These are phyloP conservation scores for Elsinoe batatas DNA, from an alignment of 2,329 filamentous ascomycete genomes.

Conservation along the genomic window DNA sequence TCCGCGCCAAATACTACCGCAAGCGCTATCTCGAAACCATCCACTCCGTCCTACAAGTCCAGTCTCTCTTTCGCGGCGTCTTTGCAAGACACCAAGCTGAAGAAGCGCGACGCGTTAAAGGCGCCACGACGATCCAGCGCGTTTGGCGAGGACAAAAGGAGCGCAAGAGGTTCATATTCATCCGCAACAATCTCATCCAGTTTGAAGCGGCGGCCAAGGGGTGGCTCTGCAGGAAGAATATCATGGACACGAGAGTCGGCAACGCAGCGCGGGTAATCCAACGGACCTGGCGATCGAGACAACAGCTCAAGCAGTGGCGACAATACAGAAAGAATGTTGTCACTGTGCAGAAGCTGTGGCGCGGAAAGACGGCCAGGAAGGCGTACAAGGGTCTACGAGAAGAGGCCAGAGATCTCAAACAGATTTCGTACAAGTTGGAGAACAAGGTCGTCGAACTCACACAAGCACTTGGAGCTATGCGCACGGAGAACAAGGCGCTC, in stretches of 20 bases:
- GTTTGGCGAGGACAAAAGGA: slow-evolving; percentile 92
- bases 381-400: slow-evolving; percentile 87
- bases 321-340: slow-evolving; percentile 82
- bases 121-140: slow-evolving; percentile 87
- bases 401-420: slow-evolving; percentile 95
- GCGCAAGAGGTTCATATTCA: slow-evolving; percentile 65
- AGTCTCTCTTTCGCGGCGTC: slow-evolving; percentile 67
- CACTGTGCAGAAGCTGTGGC: slow-evolving; percentile 86
- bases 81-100: slow-evolving; percentile 68
- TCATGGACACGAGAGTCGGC: slow-evolving; percentile 86
- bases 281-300: slow-evolving; percentile 74
- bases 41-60: slow-evolving; percentile 67
- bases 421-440: slow-evolving; percentile 98
- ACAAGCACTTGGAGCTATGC: slow-evolving; percentile 83
- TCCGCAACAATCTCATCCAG: slow-evolving; percentile 73
- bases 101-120: slow-evolving; percentile 71
- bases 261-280: slow-evolving; percentile 89
- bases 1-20: slow-evolving; percentile 90
- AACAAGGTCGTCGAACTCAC: slow-evolving; percentile 99
- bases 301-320: slow-evolving; percentile 70
- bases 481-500: slow-evolving; percentile 86
- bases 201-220: slow-evolving; percentile 89
- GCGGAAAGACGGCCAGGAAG: slow-evolving; percentile 68
- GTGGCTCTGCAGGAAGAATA: slow-evolving; percentile 78
- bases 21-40: slow-evolving; percentile 82